Percentiles rank a stretch among this genome's conserved stretches.
Conservation (phyloP, 768 basidiomycete genomes). For the Collybiopsis luxurians region DNA sequence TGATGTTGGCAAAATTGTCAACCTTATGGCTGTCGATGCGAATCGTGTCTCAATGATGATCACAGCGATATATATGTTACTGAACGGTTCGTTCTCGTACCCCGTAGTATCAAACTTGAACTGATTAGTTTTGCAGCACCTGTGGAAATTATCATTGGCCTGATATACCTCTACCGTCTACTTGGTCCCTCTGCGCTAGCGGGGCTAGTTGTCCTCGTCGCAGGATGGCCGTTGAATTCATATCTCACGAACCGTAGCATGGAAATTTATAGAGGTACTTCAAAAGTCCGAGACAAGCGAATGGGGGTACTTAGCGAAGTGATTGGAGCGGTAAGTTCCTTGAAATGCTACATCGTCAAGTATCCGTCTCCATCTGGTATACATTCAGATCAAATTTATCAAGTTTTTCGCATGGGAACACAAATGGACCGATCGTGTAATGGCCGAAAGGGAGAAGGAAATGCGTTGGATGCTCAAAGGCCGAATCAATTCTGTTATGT, state of each 20-base stretch:
- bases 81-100: neutral
- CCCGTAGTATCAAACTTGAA: neutral
- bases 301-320: constrained; percentile 80
- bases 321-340: constrained; percentile 53
- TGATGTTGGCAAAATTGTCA: constrained; percentile 87
- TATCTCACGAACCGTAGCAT: constrained; percentile 58
- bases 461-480: constrained; percentile 79
- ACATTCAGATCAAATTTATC: constrained; percentile 61
- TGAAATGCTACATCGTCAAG: neutral
- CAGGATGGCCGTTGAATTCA: constrained; percentile 73
- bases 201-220: constrained; percentile 64
- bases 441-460: constrained; percentile 66
- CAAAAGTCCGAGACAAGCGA: constrained; percentile 67
- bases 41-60: constrained; percentile 55
- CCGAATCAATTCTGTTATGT: constrained; percentile 70
- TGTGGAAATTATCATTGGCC: constrained; percentile 73
- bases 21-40: constrained; percentile 82
- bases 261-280: constrained; percentile 56
- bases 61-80: constrained; percentile 64
- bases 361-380: neutral
- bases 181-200: constrained; percentile 72
- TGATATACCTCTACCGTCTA: constrained; percentile 70
- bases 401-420: constrained; percentile 86
- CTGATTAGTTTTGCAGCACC: constrained; percentile 43
- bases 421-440: constrained; percentile 65